Conservation (phyloP, 495 filamentous ascomycete genomes). For the Neurospora hispaniola region DNA sequence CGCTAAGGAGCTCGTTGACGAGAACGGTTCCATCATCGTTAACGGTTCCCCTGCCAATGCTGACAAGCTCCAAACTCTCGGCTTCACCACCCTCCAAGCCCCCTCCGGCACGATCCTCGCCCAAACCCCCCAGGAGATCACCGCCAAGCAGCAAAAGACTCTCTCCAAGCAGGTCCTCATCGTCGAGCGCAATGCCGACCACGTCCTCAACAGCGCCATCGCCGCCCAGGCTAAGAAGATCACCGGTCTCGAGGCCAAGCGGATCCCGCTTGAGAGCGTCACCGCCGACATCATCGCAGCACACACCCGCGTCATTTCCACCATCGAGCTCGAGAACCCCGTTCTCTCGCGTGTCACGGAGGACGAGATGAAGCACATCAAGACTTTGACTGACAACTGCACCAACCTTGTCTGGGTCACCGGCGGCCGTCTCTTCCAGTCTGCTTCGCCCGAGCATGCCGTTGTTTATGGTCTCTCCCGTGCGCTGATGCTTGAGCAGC, state of each 20-base stretch:
- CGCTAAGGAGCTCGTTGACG: not conserved
- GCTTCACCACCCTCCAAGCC: not conserved
- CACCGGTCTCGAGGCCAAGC: not conserved
- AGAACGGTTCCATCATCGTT: not conserved
- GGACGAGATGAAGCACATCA: constrained; percentile 5
- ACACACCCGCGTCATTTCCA: constrained; percentile 3
- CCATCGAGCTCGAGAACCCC: not conserved
- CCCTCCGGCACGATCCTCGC: not conserved
- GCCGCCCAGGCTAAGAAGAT: not conserved
- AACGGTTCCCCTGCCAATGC: not conserved
- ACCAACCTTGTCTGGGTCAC: constrained; percentile 27
- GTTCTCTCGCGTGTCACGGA: not conserved
- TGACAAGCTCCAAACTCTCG: not conserved
- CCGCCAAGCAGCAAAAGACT: not conserved
- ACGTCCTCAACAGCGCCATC: not conserved
- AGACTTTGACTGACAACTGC: constrained; percentile 20
- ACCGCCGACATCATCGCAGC: constrained; percentile 4
- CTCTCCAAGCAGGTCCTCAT: not conserved
- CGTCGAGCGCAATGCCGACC: not conserved
- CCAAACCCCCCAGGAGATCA: not conserved
- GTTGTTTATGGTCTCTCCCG: constrained; percentile 19
- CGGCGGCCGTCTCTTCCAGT: not conserved
- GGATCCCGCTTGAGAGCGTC: not conserved
- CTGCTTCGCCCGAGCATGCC: constrained; percentile 16
- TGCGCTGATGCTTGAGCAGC: constrained; percentile 19